phyloP scores from a whole-genome alignment of 257 asterid species.

The Ophiorrhiza pumila region DNA sequence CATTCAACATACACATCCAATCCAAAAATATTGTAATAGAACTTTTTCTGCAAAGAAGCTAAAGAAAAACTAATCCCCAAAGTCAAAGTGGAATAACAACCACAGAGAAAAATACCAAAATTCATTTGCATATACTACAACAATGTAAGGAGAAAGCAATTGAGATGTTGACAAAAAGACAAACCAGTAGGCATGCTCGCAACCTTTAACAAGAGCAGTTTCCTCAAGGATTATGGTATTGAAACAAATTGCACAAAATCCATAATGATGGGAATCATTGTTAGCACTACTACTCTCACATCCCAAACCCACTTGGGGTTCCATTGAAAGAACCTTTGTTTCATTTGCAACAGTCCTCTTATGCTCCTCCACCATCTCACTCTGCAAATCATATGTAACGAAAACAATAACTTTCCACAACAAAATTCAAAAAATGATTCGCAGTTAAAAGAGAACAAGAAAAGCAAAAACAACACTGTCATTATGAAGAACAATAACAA shows the following conservation, averaged over 20 bases:
- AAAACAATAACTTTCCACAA: not conserved
- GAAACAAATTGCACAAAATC: conserved; percentile 78
- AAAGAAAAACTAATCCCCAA: not conserved
- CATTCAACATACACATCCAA: not conserved
- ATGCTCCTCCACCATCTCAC: conserved; percentile 9
- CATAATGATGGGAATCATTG: conserved; percentile 37
- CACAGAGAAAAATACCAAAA: too few species aligned
- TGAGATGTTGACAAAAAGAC: conserved; percentile 30
- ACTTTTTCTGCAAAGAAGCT: too few species aligned
- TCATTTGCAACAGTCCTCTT: not conserved
- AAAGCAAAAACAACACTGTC: too few species aligned
- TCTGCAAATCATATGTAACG: conserved; percentile 9
- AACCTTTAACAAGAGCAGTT: conserved; percentile 95
- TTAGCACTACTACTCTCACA: not conserved
- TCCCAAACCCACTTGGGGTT: not conserved
- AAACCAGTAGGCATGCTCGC: conserved; percentile 99
- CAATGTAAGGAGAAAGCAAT: not conserved
- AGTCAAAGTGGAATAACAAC: too few species aligned
- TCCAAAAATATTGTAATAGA: not conserved
- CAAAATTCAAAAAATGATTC: too few species aligned
- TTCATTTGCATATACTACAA: not conserved
- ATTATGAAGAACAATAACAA: too few species aligned
- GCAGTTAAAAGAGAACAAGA: too few species aligned
- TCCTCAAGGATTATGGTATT: conserved; percentile 69
- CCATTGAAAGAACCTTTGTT: not conserved